Percentiles rank a stretch among this genome's conserved stretches.
phyloP scores from a whole-genome alignment of 345 rosid genomes.

The Sonneratia caseolaris region DNA sequence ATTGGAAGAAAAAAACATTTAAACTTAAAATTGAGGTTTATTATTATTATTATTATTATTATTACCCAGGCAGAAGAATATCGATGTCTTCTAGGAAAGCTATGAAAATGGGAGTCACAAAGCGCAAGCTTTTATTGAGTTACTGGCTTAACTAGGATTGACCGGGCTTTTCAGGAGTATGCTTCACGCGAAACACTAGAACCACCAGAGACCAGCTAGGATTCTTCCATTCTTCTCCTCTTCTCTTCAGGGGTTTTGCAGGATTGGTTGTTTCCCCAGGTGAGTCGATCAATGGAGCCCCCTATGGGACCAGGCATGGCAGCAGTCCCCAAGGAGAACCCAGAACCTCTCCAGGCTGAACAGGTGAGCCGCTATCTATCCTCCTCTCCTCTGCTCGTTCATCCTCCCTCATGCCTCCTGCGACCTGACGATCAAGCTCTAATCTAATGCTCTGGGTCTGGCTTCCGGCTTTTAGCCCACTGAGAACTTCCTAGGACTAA shows the following conservation, averaged over 20 bases:
- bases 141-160: not conserved
- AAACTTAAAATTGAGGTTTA: too few relatives aligned
- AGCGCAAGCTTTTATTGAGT: not conserved
- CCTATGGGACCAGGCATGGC: not conserved
- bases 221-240: not conserved
- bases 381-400: not conserved
- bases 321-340: not conserved
- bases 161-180: not conserved
- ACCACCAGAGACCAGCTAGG: not conserved
- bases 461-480: not conserved
- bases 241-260: not conserved
- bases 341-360: not conserved
- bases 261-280: not conserved
- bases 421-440: not conserved
- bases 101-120: not conserved
- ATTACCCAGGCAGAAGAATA: not conserved
- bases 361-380: not conserved
- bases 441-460: not conserved
- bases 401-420: not conserved
- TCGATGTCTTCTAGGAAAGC: not conserved
- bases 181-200: not conserved
- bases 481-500: not conserved
- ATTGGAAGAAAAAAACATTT: not conserved
- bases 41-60: not conserved
- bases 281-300: constrained; percentile 1